phyloP scores from a whole-genome alignment of 495 filamentous ascomycete species.

The Aspergillus sclerotioniger region DNA sequence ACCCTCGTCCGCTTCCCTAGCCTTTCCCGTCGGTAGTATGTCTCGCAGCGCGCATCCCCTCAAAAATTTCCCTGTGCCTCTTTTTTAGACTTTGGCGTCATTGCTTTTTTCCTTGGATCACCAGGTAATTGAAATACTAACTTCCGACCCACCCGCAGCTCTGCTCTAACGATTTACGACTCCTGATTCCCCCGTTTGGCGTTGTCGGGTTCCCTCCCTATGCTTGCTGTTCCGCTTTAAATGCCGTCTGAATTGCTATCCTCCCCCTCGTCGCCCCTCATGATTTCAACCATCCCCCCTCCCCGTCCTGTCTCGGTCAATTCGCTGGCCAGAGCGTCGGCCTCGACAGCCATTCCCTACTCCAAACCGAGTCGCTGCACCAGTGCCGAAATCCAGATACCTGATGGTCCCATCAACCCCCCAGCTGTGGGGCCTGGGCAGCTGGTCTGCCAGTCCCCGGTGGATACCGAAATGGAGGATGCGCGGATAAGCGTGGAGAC shows the following conservation, averaged over 20 bases:
- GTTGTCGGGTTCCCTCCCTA: conserved; percentile 1
- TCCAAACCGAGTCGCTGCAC: conserved; percentile 28
- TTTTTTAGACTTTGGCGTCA: conserved; percentile 2
- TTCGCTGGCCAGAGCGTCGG: conserved; percentile 27
- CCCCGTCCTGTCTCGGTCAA: conserved; percentile 38
- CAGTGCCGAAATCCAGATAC: conserved; percentile 25
- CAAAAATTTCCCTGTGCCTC: conserved; percentile 7
- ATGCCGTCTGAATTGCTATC: conserved; percentile 12
- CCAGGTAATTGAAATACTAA: conserved; percentile 6
- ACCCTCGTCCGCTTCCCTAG: no score
- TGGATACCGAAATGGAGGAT: conserved; percentile 34
- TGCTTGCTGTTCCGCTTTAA: conserved; percentile 15
- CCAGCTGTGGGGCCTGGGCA: conserved; percentile 17
- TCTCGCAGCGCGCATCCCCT: neutral
- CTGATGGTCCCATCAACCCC: conserved; percentile 21
- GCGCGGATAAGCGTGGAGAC: conserved; percentile 13
- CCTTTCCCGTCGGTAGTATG: conserved; percentile 4
- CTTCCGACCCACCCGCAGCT: conserved; percentile 4
- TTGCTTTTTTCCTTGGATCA: conserved; percentile 5
- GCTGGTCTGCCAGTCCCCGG: conserved; percentile 20
- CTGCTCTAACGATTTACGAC: conserved; percentile 21
- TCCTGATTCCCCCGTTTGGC: conserved; percentile 6
- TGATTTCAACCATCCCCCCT: conserved; percentile 35
- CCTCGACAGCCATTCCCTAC: conserved; percentile 19
- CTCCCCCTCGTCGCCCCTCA: conserved; percentile 20